phyloP scores from a whole-genome alignment of 768 basidiomycete genomes.

The Tulasnella sp. region DNA sequence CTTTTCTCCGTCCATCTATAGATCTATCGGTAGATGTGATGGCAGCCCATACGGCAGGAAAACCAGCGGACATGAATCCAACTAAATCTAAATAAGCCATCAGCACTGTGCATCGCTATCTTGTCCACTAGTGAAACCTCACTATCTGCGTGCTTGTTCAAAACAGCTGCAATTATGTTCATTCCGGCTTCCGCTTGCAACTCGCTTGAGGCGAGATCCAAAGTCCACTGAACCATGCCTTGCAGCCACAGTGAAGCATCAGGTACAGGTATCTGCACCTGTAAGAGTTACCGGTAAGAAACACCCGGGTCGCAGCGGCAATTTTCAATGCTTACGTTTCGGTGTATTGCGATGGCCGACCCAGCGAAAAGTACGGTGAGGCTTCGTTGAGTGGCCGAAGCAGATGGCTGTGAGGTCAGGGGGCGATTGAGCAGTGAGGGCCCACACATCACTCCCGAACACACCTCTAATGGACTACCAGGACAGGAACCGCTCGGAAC shows the following conservation, averaged over 20 bases:
- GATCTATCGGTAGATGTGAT: conserved; percentile 32
- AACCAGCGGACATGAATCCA: conserved; percentile 19
- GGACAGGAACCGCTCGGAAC: conserved; percentile 32
- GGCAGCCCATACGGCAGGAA: conserved; percentile 40
- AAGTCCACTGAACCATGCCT: conserved; percentile 48
- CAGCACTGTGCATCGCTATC: background rate
- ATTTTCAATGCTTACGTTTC: conserved; percentile 41
- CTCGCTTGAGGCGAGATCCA: conserved; percentile 29
- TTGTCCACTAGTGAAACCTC: conserved; percentile 18
- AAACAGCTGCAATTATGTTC: conserved; percentile 45
- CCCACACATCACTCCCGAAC: too few relatives aligned
- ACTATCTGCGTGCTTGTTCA: conserved; percentile 75
- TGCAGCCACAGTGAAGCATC: conserved; percentile 44
- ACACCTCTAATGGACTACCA: conserved; percentile 45
- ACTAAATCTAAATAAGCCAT: background rate
- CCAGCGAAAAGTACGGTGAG: conserved; percentile 58
- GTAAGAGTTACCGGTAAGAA: background rate
- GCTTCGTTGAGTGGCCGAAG: conserved; percentile 45
- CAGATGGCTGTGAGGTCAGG: conserved; percentile 31
- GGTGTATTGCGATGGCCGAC: conserved; percentile 50
- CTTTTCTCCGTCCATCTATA: conserved; percentile 36
- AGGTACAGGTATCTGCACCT: conserved; percentile 46
- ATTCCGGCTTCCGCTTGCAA: conserved; percentile 25
- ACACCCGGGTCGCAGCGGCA: background rate
- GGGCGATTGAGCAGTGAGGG: too few relatives aligned